Evolutionary conservation across 2,329 filamentous ascomycete genomes (phyloP).

Genomic region (Blumeria graminis): DNA sequence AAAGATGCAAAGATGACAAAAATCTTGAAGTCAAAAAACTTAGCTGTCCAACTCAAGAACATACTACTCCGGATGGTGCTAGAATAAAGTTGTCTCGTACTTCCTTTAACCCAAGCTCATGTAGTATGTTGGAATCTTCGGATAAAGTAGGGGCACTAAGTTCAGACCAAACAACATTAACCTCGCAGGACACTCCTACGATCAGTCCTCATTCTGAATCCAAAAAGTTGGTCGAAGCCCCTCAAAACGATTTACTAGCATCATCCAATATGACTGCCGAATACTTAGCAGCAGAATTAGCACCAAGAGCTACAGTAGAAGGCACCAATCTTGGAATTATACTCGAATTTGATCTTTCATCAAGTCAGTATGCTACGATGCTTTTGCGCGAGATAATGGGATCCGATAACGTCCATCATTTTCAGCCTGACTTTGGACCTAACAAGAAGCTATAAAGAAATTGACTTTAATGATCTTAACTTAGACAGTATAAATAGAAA

Average conservation of each 20-base stretch:
- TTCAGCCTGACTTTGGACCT: conserved; percentile 33
- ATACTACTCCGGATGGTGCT: conserved; percentile 7
- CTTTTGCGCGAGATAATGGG: conserved; percentile 59
- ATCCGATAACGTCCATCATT: conserved; percentile 33
- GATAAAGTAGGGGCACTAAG: background rate
- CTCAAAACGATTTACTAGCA: too few species aligned
- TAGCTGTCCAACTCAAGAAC: conserved; percentile 3
- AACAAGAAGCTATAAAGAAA: background rate
- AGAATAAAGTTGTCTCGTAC: conserved; percentile 2
- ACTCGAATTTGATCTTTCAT: conserved; percentile 50
- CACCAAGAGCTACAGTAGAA: background rate
- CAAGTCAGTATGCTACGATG: conserved; percentile 70
- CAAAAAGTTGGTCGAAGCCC: too few species aligned
- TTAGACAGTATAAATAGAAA: too few species aligned
- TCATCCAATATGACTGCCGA: too few species aligned
- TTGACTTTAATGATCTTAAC: too few species aligned
- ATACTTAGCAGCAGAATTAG: too few species aligned
- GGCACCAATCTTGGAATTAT: conserved; percentile 37
- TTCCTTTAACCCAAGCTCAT: background rate
- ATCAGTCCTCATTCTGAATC: too few species aligned
- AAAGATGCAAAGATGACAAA: background rate
- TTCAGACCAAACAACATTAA: too few species aligned
- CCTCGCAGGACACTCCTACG: too few species aligned
- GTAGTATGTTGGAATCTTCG: background rate
- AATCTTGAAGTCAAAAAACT: conserved; percentile 2